A percentile compares a stretch with the other conserved stretches of the same genome.
Evolutionary conservation across 2,329 filamentous ascomycete genomes (phyloP).

Genomic region (Magnaporthiopsis poae): DNA sequence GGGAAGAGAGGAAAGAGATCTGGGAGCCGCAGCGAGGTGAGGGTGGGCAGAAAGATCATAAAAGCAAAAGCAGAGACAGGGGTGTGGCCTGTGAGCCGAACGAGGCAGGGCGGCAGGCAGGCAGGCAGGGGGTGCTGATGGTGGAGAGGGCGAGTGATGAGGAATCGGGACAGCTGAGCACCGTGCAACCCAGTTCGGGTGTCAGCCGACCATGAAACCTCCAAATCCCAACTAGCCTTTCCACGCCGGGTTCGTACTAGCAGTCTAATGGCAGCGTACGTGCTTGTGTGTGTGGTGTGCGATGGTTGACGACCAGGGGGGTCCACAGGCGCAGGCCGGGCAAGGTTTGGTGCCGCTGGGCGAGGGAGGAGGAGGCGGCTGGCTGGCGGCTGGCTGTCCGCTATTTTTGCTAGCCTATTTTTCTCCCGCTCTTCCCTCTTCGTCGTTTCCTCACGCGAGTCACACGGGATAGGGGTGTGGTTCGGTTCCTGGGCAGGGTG

Average conservation of each 20-base stretch:
- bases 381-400: too few relatives aligned
- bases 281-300: background rate
- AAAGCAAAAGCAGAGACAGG: constrained; percentile 20
- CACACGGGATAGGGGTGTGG: constrained; percentile 8
- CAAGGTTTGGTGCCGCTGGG: background rate
- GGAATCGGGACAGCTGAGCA: constrained; percentile 14
- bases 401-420: background rate
- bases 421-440: constrained; percentile 10
- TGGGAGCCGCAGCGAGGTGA: constrained; percentile 10
- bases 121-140: background rate
- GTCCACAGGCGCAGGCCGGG: background rate
- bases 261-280: background rate
- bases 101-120: background rate
- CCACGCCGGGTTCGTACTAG: background rate
- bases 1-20: constrained; percentile 17
- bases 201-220: constrained; percentile 30
- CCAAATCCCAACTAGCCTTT: constrained; percentile 4
- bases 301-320: background rate
- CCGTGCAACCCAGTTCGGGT: constrained; percentile 24
- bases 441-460: constrained; percentile 19
- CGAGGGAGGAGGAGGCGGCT: background rate
- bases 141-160: constrained; percentile 5
- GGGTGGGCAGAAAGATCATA: constrained; percentile 29
- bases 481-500: constrained; percentile 7
- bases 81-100: constrained; percentile 1